Conservation (phyloP, 2,329 filamentous ascomycete genomes). For the Penicillium sp. region DNA sequence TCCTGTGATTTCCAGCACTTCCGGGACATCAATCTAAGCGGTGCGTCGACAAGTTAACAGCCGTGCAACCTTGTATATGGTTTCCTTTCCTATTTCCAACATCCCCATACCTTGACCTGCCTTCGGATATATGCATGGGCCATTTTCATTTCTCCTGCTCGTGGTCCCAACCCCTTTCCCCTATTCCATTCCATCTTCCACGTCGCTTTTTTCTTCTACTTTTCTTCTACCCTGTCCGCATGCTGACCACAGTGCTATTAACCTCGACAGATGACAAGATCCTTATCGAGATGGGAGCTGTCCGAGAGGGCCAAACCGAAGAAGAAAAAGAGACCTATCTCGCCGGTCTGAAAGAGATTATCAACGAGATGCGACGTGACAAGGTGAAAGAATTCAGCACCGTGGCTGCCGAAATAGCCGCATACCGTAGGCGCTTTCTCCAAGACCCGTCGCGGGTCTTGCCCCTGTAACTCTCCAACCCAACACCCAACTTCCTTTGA, state of each 20-base stretch:
- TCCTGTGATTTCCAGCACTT: constrained; percentile 81
- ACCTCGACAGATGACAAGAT: constrained; percentile 51
- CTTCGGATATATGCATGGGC: neutral
- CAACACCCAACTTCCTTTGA: constrained; percentile 1
- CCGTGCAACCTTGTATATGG: constrained; percentile 23
- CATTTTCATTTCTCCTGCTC: neutral
- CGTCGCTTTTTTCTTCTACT: constrained; percentile 10
- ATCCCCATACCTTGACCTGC: neutral
- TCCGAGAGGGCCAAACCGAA: constrained; percentile 46
- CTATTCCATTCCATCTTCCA: constrained; percentile 4
- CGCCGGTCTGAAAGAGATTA: constrained; percentile 47
- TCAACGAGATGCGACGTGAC: constrained; percentile 49
- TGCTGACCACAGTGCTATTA: constrained; percentile 44
- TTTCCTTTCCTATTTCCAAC: constrained; percentile 24
- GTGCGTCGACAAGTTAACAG: constrained; percentile 59
- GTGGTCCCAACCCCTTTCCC: neutral
- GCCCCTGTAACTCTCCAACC: constrained; percentile 39
- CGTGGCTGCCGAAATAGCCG: constrained; percentile 50
- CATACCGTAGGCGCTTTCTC: constrained; percentile 52
- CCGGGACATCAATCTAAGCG: constrained; percentile 65
- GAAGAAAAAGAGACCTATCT: constrained; percentile 46
- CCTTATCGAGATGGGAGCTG: constrained; percentile 49
- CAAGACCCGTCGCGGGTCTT: constrained; percentile 47
- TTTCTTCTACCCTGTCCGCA: constrained; percentile 27
- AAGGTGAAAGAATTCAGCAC: constrained; percentile 52